Evolutionary conservation across 345 rosid genomes (phyloP).

Genomic region (Murraya koenigii): DNA sequence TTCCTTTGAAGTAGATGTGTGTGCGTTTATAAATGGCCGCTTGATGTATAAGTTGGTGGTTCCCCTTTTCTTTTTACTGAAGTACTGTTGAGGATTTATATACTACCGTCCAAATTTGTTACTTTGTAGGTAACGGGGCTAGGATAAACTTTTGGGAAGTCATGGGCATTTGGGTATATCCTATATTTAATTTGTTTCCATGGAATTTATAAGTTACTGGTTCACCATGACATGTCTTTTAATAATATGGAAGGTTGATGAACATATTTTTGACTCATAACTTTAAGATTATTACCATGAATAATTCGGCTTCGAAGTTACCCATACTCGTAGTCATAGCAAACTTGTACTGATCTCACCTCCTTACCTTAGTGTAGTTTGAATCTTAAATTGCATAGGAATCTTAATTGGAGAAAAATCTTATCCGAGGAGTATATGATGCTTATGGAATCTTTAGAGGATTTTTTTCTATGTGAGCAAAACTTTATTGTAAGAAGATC

Average conservation of each 20-base stretch:
- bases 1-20: background rate
- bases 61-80: background rate
- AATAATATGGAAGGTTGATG: background rate
- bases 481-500: background rate
- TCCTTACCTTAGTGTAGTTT: background rate
- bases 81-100: background rate
- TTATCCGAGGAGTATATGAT: background rate
- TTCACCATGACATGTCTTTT: background rate
- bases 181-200: background rate
- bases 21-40: background rate
- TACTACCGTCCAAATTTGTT: background rate
- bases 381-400: background rate
- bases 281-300: background rate
- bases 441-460: background rate
- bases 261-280: background rate
- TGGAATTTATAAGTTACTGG: background rate
- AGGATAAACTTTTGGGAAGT: background rate
- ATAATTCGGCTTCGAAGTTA: background rate
- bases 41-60: background rate
- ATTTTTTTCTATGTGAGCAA: background rate
- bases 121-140: background rate
- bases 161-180: background rate
- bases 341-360: background rate
- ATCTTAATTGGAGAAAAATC: background rate
- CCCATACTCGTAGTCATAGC: background rate